phyloP scores from a whole-genome alignment of 202 grass and related monocot species.

The Brachypodium distachyon region DNA sequence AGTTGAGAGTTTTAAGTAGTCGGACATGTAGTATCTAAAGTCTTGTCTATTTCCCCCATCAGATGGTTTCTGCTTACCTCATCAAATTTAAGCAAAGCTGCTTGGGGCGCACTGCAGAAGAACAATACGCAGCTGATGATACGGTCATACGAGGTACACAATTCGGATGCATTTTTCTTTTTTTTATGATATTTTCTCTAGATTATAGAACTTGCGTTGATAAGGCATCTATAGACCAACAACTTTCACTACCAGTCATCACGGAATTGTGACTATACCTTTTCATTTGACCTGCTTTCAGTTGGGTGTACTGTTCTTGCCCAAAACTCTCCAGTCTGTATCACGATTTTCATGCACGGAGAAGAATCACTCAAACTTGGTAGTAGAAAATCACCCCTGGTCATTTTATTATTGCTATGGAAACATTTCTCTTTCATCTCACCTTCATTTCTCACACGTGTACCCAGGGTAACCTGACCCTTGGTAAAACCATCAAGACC shows the following conservation, averaged over 20 bases:
- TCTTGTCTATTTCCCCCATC: neutral
- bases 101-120: constrained; percentile 93
- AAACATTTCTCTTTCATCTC: neutral
- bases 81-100: constrained; percentile 95
- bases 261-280: neutral
- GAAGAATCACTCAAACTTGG: constrained; percentile 16
- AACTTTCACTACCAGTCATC: no score
- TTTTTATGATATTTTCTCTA: neutral
- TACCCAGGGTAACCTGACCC: constrained; percentile 17
- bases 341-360: constrained; percentile 58
- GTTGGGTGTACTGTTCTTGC: constrained; percentile 88
- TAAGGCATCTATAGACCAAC: no score
- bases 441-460: neutral
- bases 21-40: neutral
- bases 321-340: constrained; percentile 24
- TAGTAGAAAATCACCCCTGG: constrained; percentile 10
- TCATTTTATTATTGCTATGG: neutral
- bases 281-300: constrained; percentile 24
- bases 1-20: neutral
- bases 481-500: constrained; percentile 27
- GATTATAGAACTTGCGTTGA: neutral
- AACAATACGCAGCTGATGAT: constrained; percentile 95
- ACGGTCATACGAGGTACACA: constrained; percentile 84
- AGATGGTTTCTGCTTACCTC: constrained; percentile 98
- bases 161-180: neutral